A percentile compares a stretch with the other conserved stretches of the same genome.
These are phyloP conservation scores for Colletotrichum destructivum DNA, from an alignment of 2,329 filamentous ascomycete genomes.

Conservation along the genomic window DNA sequence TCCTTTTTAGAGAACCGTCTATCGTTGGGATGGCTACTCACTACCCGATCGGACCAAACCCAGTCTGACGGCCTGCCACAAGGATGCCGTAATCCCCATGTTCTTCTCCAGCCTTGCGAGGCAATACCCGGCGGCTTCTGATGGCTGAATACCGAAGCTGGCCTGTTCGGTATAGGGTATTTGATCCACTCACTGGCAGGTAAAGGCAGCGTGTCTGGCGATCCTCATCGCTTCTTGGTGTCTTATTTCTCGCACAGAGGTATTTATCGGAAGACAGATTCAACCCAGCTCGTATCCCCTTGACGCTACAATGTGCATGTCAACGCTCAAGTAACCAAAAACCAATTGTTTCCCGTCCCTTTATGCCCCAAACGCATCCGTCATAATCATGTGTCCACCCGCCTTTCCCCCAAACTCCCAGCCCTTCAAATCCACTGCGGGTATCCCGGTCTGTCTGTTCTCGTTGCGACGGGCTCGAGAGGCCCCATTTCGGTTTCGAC, in stretches of 20 bases:
- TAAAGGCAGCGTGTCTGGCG: not conserved
- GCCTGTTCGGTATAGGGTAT: not conserved
- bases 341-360: too few relatives aligned
- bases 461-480: not conserved
- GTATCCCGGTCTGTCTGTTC: slow-evolving; percentile 22
- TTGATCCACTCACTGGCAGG: not conserved
- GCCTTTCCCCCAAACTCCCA: not conserved
- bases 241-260: not conserved
- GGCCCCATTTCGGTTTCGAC: slow-evolving; percentile 25
- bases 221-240: not conserved
- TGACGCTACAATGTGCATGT: not conserved
- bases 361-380: not conserved
- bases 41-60: not conserved
- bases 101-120: not conserved
- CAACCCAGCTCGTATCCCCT: not conserved
- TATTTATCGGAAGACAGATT: not conserved
- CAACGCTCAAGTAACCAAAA: slow-evolving; percentile 9
- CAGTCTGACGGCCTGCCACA: not conserved
- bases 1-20: not conserved
- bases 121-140: not conserved
- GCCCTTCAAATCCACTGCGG: slow-evolving; percentile 36
- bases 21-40: not conserved
- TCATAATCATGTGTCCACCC: not conserved
- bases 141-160: not conserved
- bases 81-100: not conserved